Conservation (phyloP, 2,329 filamentous ascomycete species). For the Aureobasidium leucospermi region DNA sequence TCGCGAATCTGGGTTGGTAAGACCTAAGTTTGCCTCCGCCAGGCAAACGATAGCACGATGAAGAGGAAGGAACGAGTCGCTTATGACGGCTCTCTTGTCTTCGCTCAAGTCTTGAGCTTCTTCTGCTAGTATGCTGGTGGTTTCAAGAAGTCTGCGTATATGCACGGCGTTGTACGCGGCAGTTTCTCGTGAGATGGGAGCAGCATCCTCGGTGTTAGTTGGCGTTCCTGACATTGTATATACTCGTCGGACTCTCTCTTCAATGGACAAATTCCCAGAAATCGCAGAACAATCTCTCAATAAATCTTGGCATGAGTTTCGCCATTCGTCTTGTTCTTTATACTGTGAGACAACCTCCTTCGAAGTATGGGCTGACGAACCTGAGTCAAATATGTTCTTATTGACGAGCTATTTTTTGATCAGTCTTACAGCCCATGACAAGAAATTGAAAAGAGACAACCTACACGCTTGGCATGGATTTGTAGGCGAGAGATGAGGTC, state of each 20-base stretch:
- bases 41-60: neutral
- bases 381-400: neutral
- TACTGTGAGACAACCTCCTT: neutral
- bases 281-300: neutral
- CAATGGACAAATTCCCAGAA: neutral
- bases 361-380: neutral
- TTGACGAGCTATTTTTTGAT: neutral
- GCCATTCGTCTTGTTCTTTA: neutral
- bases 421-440: neutral
- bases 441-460: neutral
- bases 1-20: neutral
- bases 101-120: neutral
- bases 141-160: neutral
- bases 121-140: neutral
- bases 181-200: neutral
- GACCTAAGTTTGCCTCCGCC: neutral
- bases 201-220: neutral
- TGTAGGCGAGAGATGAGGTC: neutral
- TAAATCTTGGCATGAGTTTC: neutral
- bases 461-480: neutral
- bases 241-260: neutral
- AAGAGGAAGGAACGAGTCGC: neutral
- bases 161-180: neutral
- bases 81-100: neutral
- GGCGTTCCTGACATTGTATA: neutral